Evolutionary conservation across 345 rosid genomes (phyloP).

Genomic region (Melaleuca quinquenervia): DNA sequence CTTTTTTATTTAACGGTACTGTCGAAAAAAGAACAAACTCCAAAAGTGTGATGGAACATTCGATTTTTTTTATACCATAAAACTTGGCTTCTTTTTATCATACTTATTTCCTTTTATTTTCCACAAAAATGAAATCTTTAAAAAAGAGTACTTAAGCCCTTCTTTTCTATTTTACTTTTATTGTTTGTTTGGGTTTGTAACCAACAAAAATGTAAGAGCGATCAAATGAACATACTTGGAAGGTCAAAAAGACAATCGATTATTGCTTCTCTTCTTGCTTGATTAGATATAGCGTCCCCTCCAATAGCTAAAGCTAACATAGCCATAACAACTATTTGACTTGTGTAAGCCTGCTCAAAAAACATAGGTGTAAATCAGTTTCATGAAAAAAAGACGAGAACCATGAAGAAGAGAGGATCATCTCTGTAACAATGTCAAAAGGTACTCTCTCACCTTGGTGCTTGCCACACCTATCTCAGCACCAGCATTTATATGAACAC

Average conservation of each 20-base stretch:
- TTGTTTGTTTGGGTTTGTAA: no score
- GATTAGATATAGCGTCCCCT: constrained; percentile 73
- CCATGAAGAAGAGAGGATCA: neutral
- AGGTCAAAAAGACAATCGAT: constrained; percentile 83
- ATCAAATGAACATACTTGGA: constrained; percentile 51
- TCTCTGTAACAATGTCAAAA: neutral
- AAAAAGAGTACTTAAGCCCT: no score
- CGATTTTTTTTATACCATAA: no score
- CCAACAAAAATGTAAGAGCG: neutral
- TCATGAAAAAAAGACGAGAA: neutral
- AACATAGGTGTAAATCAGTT: neutral
- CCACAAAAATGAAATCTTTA: no score
- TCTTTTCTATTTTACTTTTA: no score
- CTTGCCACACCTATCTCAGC: constrained; percentile 98
- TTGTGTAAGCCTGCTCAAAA: constrained; percentile 72
- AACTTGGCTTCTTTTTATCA: no score
- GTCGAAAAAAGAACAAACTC: no score
- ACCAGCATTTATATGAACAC: constrained; percentile 91
- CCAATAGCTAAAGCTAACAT: constrained; percentile 96
- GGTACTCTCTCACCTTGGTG: constrained; percentile 54
- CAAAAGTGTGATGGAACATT: no score
- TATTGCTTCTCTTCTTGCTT: constrained; percentile 71
- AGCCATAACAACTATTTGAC: constrained; percentile 96
- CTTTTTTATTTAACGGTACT: no score
- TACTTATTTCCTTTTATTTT: no score